Percentiles rank a stretch among this genome's conserved stretches.
phyloP scores from a whole-genome alignment of 345 rosid species.

The Aquilaria malaccensis region DNA sequence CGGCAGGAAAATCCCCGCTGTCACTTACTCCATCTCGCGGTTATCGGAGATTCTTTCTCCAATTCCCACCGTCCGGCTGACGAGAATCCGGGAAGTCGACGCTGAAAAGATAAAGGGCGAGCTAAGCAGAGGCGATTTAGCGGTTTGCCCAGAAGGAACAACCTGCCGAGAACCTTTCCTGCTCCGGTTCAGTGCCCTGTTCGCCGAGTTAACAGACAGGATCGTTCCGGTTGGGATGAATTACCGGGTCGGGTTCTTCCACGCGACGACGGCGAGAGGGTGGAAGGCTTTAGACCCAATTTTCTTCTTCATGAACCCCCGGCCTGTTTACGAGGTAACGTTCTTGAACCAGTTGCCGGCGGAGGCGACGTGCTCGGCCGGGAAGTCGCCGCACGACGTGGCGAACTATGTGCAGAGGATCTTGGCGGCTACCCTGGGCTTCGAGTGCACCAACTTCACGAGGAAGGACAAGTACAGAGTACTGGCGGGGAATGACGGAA shows the following conservation, averaged over 20 bases:
- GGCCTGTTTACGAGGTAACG: constrained; percentile 84
- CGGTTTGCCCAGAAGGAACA: constrained; percentile 88
- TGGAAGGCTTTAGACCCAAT: constrained; percentile 89
- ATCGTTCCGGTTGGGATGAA: constrained; percentile 96
- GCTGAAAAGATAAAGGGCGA: constrained; percentile 53
- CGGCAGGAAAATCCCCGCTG: constrained; percentile 72
- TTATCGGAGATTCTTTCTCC: constrained; percentile 80
- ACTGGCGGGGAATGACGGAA: constrained; percentile 83
- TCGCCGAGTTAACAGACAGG: constrained; percentile 75
- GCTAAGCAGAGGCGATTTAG: constrained; percentile 60
- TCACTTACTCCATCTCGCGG: constrained; percentile 78
- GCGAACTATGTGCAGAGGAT: constrained; percentile 88
- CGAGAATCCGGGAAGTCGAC: constrained; percentile 62
- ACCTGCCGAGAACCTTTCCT: constrained; percentile 91
- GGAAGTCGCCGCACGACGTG: constrained; percentile 86
- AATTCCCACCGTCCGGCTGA: constrained; percentile 74
- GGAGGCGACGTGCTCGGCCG: constrained; percentile 86
- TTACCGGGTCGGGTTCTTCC: constrained; percentile 87
- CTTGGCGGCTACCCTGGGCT: constrained; percentile 76
- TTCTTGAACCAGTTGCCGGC: constrained; percentile 74
- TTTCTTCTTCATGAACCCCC: constrained; percentile 93
- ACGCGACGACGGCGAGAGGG: constrained; percentile 89
- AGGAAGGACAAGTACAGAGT: constrained; percentile 83
- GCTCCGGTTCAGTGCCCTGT: constrained; percentile 75
- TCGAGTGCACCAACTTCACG: constrained; percentile 89